Percentiles rank a stretch among this genome's conserved stretches.
Evolutionary conservation across 2,329 filamentous ascomycete genomes (phyloP).

Genomic region (Chlorencoelia australis): DNA sequence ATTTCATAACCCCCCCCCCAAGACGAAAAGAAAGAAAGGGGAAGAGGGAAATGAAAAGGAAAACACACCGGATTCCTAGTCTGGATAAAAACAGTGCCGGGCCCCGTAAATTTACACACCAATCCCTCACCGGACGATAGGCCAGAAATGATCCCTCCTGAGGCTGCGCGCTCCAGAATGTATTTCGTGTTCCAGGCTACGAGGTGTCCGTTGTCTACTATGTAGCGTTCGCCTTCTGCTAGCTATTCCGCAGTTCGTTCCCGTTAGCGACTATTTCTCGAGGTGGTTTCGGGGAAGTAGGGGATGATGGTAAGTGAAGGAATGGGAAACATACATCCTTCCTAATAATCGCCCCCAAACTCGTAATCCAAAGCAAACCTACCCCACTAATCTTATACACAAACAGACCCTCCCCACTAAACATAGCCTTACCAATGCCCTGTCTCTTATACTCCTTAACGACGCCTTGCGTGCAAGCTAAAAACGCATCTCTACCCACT

Average conservation of each 20-base stretch:
- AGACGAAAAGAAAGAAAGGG: not conserved
- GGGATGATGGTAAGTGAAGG: not conserved
- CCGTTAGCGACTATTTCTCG: not conserved
- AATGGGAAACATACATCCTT: constrained; percentile 62
- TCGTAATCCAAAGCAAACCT: constrained; percentile 81
- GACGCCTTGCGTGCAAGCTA: constrained; percentile 80
- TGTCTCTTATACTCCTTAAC: constrained; percentile 82
- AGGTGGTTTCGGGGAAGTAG: not conserved
- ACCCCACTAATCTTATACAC: constrained; percentile 76
- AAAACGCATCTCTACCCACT: constrained; percentile 76
- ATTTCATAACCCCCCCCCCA: too few species aligned
- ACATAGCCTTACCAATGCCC: constrained; percentile 79
- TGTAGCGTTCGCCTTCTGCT: constrained; percentile 69
- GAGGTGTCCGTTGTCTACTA: constrained; percentile 85
- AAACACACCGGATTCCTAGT: constrained; percentile 68
- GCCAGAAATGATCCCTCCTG: constrained; percentile 86
- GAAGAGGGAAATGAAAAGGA: constrained; percentile 4
- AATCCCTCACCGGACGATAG: constrained; percentile 75
- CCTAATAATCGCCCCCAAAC: constrained; percentile 87
- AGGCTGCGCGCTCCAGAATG: constrained; percentile 77
- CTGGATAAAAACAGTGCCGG: constrained; percentile 86
- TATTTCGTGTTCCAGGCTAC: constrained; percentile 98
- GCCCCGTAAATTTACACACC: constrained; percentile 88
- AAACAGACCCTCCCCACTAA: constrained; percentile 86
- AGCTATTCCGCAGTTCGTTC: constrained; percentile 28